phyloP scores from a whole-genome alignment of 805 yeast species.

The Kurtzmaniella cleridarum region DNA sequence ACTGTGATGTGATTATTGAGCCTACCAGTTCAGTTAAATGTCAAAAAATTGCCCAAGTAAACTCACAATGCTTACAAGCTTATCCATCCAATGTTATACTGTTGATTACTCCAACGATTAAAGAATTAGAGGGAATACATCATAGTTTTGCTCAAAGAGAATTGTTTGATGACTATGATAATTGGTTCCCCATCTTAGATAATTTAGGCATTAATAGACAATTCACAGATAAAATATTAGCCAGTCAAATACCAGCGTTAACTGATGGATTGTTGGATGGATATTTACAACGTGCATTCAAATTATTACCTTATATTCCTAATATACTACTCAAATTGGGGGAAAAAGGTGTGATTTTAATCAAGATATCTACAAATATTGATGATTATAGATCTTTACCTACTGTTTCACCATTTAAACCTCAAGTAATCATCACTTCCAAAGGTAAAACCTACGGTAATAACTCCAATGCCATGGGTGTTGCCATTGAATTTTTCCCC shows the following conservation, averaged over 20 bases:
- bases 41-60: slow-evolving; percentile 34
- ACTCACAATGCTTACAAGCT: slow-evolving; percentile 24
- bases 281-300: slow-evolving; percentile 59
- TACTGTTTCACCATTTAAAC: slow-evolving; percentile 24
- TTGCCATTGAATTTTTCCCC: slow-evolving; percentile 59
- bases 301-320: slow-evolving; percentile 70
- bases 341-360: slow-evolving; percentile 48
- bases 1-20: slow-evolving; percentile 48
- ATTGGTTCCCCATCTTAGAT: slow-evolving; percentile 76
- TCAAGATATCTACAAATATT: slow-evolving; percentile 30
- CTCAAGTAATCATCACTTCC: slow-evolving; percentile 17
- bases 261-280: slow-evolving; percentile 35
- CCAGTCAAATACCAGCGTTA: slow-evolving; percentile 16
- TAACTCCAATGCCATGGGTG: slow-evolving; percentile 33
- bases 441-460: slow-evolving; percentile 10
- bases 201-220: slow-evolving; percentile 43
- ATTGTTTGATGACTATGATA: slow-evolving; percentile 45
- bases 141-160: slow-evolving; percentile 38
- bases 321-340: slow-evolving; percentile 66
- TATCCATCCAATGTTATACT: slow-evolving; percentile 45
- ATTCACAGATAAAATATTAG: slow-evolving; percentile 43
- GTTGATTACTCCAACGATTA: slow-evolving; percentile 63
- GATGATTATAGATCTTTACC: slow-evolving; percentile 28
- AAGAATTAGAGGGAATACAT: slow-evolving; percentile 55
- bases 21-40: slow-evolving; percentile 76